These are phyloP conservation scores for Mortierella sp. DNA, from an alignment of 371 early-diverging fungal species.

Conservation along the genomic window DNA sequence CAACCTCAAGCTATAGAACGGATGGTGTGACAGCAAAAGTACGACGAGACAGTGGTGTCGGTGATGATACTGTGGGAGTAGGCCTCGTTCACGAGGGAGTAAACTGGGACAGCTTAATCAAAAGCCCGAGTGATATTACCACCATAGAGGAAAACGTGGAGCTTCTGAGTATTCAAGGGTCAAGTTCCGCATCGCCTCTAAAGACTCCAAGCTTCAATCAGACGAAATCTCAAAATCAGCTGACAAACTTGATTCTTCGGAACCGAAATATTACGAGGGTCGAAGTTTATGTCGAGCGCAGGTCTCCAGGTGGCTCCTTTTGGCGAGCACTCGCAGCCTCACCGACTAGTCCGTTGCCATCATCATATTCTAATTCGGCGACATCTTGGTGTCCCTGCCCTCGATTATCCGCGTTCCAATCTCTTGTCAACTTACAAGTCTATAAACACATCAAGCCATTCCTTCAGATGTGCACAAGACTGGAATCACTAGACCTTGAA, in stretches of 20 bases:
- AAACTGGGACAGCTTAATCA: not conserved
- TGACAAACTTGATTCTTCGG: slow-evolving; percentile 15
- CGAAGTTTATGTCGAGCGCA: slow-evolving; percentile 36
- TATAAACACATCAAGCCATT: slow-evolving; percentile 28
- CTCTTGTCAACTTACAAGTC: slow-evolving; percentile 27
- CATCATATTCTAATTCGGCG: no score
- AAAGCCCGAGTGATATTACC: not conserved
- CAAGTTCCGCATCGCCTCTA: no score
- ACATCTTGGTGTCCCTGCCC: slow-evolving; percentile 7
- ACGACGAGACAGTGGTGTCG: slow-evolving; percentile 27
- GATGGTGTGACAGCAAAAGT: not conserved
- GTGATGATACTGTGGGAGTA: slow-evolving; percentile 14
- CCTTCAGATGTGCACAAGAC: slow-evolving; percentile 33
- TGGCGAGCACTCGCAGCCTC: slow-evolving; percentile 35
- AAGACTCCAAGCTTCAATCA: not conserved
- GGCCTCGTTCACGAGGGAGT: not conserved
- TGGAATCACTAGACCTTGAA: slow-evolving; percentile 38
- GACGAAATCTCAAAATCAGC: not conserved
- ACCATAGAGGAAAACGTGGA: not conserved
- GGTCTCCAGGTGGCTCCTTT: slow-evolving; percentile 30
- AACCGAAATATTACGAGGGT: slow-evolving; percentile 27
- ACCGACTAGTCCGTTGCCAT: not conserved
- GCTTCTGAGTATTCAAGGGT: not conserved
- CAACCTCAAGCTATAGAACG: not conserved
- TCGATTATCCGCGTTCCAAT: slow-evolving; percentile 27